Evolutionary conservation across 2,329 filamentous ascomycete species (phyloP).

Genomic region (Cercospora zeae-maydis): DNA sequence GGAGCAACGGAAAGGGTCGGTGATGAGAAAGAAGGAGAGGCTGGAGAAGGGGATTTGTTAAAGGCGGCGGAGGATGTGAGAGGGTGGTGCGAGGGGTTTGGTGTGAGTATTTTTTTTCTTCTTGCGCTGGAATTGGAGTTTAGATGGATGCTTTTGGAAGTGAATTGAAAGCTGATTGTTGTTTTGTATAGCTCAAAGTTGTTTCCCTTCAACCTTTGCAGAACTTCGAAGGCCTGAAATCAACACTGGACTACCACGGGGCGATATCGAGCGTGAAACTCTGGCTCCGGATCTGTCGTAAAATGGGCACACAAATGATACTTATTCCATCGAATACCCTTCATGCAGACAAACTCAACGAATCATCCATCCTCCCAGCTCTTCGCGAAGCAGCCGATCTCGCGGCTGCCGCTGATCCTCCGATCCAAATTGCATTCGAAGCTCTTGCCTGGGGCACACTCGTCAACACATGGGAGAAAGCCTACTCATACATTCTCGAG

Average conservation of each 20-base stretch:
- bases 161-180: neutral
- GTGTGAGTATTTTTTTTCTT: conserved; percentile 5
- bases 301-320: conserved; percentile 66
- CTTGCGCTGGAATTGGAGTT: neutral
- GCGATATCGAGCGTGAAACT: conserved; percentile 61
- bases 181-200: conserved; percentile 46
- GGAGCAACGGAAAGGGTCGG: conserved; percentile 36
- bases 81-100: conserved; percentile 53
- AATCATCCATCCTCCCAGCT: conserved; percentile 58
- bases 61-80: conserved; percentile 57
- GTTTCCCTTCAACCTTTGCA: conserved; percentile 71
- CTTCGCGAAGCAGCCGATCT: conserved; percentile 64
- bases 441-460: conserved; percentile 68
- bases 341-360: conserved; percentile 48
- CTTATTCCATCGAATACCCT: conserved; percentile 71
- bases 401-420: conserved; percentile 50
- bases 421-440: conserved; percentile 68
- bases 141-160: neutral
- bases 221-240: conserved; percentile 69
- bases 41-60: conserved; percentile 38
- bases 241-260: conserved; percentile 55
- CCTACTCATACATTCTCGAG: conserved; percentile 62
- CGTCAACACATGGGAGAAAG: conserved; percentile 66
- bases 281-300: conserved; percentile 65
- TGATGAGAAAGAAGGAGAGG: conserved; percentile 33